Evolutionary conservation across 176 grass and related monocot genomes (phyloP).

Genomic region (Raddia distichophylla): DNA sequence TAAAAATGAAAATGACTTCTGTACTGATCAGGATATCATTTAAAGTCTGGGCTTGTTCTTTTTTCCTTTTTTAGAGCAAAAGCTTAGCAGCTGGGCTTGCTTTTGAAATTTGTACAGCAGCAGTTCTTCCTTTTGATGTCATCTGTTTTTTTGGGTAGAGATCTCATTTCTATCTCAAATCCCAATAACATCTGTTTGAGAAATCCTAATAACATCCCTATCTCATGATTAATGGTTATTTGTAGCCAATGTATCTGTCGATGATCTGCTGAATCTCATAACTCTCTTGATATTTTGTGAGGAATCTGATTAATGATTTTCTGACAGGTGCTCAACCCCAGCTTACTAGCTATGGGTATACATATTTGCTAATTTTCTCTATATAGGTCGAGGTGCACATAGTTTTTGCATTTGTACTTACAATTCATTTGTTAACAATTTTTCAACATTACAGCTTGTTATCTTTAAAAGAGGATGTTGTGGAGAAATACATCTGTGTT

Average conservation of each 20-base stretch:
- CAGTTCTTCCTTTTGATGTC: constrained; percentile 32
- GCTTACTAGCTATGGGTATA: no score
- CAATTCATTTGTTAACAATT: no score
- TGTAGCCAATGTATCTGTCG: constrained; percentile 14
- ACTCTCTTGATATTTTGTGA: no score
- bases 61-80: background rate
- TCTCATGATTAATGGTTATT: constrained; percentile 42
- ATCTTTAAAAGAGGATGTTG: no score
- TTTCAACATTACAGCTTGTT: no score
- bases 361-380: no score
- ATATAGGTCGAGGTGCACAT: no score
- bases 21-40: constrained; percentile 26
- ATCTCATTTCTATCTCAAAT: background rate
- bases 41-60: constrained; percentile 22
- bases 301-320: no score
- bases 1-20: constrained; percentile 39
- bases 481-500: no score
- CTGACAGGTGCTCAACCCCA: no score
- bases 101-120: constrained; percentile 47
- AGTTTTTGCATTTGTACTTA: no score
- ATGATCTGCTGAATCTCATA: constrained; percentile 34
- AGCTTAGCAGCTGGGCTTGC: background rate
- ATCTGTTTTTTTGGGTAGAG: background rate
- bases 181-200: constrained; percentile 32
- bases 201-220: background rate